Base-by-base conservation (phyloP, 169 alveolate genomes). In the Theileria parva region DNA sequence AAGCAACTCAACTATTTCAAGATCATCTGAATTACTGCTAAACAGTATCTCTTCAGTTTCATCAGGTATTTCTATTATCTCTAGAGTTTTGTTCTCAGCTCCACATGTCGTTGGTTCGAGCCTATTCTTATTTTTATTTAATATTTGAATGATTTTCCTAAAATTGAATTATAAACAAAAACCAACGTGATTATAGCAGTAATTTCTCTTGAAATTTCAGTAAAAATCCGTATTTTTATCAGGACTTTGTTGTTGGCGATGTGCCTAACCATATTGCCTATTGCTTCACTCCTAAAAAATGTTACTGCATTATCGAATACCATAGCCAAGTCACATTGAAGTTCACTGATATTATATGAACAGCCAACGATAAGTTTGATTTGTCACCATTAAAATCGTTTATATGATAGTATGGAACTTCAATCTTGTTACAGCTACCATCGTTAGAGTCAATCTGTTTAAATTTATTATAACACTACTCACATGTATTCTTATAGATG, bases 401-500 rank as follows among this genome's bases (percentile, higher is more conserved):
- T 80, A 79, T 70, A 27, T 71, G 76, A 30, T 53, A 61, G 51
- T 23, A 57, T 8, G 87, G 87, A 0, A 79, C 67, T 57, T 79
- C 87, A 30, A 71, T 55, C 65, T 79, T 79, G 57, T 65, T 61
- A 57, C 74, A 72, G 32, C 53, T 17, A 15, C 48, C 64, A 34
- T 77, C 78, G n/a, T 6, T 65, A 13, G 72, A 17, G 19, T 15
- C 28, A 28, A 70, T 66, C 51, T 66, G 32, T 66, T 28, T 11
- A 66, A 66, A 37, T 23, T 27, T 66, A 66, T 37, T 23, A 12
- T 2, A 71, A 25, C 13, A 44, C 28, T n/a, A 71, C 64, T 39
- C 8, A 74, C 60, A 53, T 79, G 87, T 2, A 74, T 30, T 66
- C 87, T 79, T 19, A 79, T 55, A 19, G 74, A 30, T 11, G 87